phyloP scores from a whole-genome alignment of 192 early-diverging fungal species.

The Rhizophagus sp. region DNA sequence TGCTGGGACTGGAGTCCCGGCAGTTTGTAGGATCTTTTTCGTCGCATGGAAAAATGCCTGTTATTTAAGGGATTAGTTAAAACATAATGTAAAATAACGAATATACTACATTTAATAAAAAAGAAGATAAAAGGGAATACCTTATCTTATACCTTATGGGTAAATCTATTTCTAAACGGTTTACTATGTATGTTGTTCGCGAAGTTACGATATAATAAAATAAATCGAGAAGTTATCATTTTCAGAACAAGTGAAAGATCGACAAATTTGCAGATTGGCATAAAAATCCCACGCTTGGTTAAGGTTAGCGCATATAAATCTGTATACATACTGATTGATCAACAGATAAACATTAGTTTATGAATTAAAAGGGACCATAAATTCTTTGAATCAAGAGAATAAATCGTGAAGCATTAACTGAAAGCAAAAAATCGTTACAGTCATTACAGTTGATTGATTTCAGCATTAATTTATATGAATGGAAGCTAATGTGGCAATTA shows the following conservation, averaged over 20 bases:
- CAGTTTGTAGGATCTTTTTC: slow-evolving; percentile 29
- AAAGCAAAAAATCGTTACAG: no score
- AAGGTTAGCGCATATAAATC: no score
- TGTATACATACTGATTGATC: no score
- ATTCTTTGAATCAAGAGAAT: no score
- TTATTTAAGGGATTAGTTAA: background rate
- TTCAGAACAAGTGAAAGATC: background rate
- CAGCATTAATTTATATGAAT: no score
- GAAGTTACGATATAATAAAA: background rate
- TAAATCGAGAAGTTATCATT: background rate
- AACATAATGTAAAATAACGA: background rate
- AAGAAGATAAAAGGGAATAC: background rate
- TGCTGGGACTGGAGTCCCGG: slow-evolving; percentile 59
- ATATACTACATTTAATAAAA: background rate
- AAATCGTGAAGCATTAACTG: no score
- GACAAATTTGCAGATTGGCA: no score
- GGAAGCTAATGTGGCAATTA: no score
- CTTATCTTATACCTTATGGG: slow-evolving; percentile 7
- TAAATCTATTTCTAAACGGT: background rate
- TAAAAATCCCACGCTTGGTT: no score
- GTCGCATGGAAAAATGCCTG: slow-evolving; percentile 40
- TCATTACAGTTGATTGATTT: no score
- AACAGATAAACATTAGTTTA: no score
- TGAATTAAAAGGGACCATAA: no score
- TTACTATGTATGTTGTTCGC: background rate